A percentile compares a stretch with the other conserved stretches of the same genome.
phyloP scores from a whole-genome alignment of 2,329 filamentous ascomycete species.

The Penicillium polonicum region DNA sequence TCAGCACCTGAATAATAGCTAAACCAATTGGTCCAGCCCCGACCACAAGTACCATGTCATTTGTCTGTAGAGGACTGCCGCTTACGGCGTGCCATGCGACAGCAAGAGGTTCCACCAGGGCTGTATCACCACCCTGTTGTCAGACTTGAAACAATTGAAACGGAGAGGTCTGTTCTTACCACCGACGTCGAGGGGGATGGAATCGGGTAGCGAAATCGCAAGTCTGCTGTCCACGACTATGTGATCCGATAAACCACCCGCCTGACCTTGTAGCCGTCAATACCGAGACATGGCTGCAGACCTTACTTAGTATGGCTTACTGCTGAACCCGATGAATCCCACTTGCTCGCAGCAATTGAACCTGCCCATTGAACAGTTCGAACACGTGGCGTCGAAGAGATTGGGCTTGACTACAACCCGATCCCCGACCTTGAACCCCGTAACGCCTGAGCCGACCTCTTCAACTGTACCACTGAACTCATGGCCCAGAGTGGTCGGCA shows the following conservation, averaged over 20 bases:
- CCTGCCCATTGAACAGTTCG: constrained; percentile 53
- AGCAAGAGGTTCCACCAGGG: constrained; percentile 61
- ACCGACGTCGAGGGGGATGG: constrained; percentile 22
- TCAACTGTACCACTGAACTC: constrained; percentile 63
- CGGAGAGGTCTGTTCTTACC: constrained; percentile 16
- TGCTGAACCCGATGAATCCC: constrained; percentile 55
- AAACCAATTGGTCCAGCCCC: constrained; percentile 64
- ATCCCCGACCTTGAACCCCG: constrained; percentile 53
- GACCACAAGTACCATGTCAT: constrained; percentile 54
- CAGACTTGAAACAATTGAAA: background rate
- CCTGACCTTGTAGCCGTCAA: constrained; percentile 39
- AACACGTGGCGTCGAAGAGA: constrained; percentile 57
- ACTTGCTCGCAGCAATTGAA: constrained; percentile 60
- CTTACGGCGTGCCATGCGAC: constrained; percentile 64
- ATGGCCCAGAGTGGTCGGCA: constrained; percentile 63
- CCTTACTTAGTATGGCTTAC: constrained; percentile 19
- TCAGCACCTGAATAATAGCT: constrained; percentile 58
- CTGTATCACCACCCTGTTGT: constrained; percentile 26
- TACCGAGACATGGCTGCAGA: constrained; percentile 28
- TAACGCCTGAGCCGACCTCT: constrained; percentile 56
- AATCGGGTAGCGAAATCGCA: constrained; percentile 24
- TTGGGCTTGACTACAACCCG: constrained; percentile 61
- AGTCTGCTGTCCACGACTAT: constrained; percentile 23
- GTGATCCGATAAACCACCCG: constrained; percentile 33
- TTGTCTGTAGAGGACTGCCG: constrained; percentile 46